These are phyloP conservation scores for Circinella minor DNA, from an alignment of 371 early-diverging fungal species.

Conservation along the genomic window DNA sequence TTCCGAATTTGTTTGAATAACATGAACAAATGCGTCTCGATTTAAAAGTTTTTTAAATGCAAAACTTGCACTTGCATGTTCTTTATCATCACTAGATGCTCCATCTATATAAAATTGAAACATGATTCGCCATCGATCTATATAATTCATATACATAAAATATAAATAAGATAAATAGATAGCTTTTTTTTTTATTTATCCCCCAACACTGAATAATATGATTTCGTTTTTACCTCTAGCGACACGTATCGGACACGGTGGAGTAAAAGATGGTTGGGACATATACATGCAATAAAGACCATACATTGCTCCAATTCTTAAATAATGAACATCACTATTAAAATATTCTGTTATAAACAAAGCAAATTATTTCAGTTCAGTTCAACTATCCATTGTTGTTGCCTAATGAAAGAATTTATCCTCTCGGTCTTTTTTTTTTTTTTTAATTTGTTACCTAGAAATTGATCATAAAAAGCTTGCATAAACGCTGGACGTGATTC, in stretches of 20 bases:
- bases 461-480: conserved; percentile 14
- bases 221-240: not conserved
- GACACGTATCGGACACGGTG: conserved; percentile 3
- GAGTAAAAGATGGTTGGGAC: conserved; percentile 2
- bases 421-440: no score
- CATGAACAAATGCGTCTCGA: conserved; percentile 9
- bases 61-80: conserved; percentile 9
- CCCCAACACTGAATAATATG: not conserved
- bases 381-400: no score
- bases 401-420: no score
- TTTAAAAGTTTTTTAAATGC: conserved; percentile 6
- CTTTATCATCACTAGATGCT: not conserved
- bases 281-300: conserved; percentile 13
- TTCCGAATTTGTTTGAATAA: conserved; percentile 1
- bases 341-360: conserved; percentile 3
- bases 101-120: conserved; percentile 7
- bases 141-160: not conserved
- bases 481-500: conserved; percentile 13
- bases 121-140: conserved; percentile 1
- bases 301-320: conserved; percentile 12
- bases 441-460: conserved; percentile 6
- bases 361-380: no score
- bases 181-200: not conserved
- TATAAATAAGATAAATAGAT: not conserved
- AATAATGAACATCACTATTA: not conserved